Evolutionary conservation across 176 grass and related monocot species (phyloP).

Genomic region (bread wheat (Triticum aestivum)): IWGSC_CS_RefSeq_v2.1 NC_057800.1:522391477-522391976

Average conservation of each 20-base stretch:
- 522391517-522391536: background rate
- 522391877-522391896: slow-evolving; percentile 76
- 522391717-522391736: background rate
- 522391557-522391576: background rate
- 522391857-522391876: slow-evolving; percentile 92
- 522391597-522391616: background rate
- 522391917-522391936: slow-evolving; percentile 54
- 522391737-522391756: background rate
- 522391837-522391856: slow-evolving; percentile 87
- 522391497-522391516: background rate
- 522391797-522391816: slow-evolving; percentile 43
- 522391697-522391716: background rate
- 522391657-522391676: background rate
- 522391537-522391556: background rate
- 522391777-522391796: slow-evolving; percentile 50
- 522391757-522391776: background rate
- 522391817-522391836: slow-evolving; percentile 33
- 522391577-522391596: background rate
- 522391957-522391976: background rate
- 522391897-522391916: slow-evolving; percentile 80
- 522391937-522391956: slow-evolving; percentile 13
- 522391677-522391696: slow-evolving; percentile 30
- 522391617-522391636: slow-evolving; percentile 1
- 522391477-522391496: background rate
- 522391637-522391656: slow-evolving; percentile 14